Evolutionary conservation across 1,139 yeast species (phyloP).

Genomic region (Yamadazyma buinensis): DNA sequence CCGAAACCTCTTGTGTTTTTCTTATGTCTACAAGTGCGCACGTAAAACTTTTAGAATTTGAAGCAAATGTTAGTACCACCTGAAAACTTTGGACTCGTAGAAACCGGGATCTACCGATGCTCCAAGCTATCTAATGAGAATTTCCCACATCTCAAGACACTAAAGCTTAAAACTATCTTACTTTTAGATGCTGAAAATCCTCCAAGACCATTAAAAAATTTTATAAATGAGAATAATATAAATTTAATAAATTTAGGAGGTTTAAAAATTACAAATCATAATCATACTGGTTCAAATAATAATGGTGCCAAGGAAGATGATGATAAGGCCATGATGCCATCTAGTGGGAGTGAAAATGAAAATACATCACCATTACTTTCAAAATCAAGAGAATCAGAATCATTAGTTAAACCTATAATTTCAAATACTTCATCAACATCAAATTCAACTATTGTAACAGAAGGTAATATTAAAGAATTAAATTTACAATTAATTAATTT

Average conservation of each 20-base stretch:
- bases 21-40: too few relatives aligned
- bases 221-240: conserved; percentile 41
- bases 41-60: too few relatives aligned
- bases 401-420: conserved; percentile 1
- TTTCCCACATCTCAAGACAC: conserved; percentile 63
- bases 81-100: conserved; percentile 74
- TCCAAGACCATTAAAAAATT: conserved; percentile 47
- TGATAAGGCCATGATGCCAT: conserved; percentile 4
- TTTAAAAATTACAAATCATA: conserved; percentile 40
- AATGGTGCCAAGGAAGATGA: conserved; percentile 12
- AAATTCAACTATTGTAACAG: background rate
- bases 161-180: conserved; percentile 53
- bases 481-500: conserved; percentile 13
- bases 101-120: conserved; percentile 65
- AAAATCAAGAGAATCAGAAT: conserved; percentile 1
- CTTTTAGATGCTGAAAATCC: conserved; percentile 73
- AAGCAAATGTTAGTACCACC: conserved; percentile 78
- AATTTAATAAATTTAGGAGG: conserved; percentile 46
- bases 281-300: conserved; percentile 32
- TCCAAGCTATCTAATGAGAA: conserved; percentile 53
- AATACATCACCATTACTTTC: conserved; percentile 5
- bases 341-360: background rate
- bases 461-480: conserved; percentile 9
- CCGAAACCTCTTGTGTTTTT: too few relatives aligned
- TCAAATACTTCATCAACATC: background rate